Base-by-base conservation (phyloP, 345 rosid genomes). In the Xanthoceras sorbifolium region DNA sequence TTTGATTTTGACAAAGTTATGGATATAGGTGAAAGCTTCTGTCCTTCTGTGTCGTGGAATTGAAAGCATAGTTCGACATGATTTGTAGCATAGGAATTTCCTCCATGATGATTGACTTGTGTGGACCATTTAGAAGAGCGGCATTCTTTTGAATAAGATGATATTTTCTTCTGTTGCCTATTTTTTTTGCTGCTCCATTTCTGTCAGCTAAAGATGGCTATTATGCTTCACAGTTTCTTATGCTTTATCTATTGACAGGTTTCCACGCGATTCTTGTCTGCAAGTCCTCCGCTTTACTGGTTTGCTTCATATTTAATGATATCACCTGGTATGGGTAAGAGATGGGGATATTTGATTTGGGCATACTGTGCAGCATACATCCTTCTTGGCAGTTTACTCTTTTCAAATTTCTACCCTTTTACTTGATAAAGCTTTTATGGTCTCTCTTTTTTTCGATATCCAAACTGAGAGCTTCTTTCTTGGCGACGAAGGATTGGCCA, bases 391-490 rank as follows among this genome's bases (percentile, higher is more conserved):
- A n/a, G n/a, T n/a, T n/a, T n/a, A n/a, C n/a, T n/a, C n/a, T n/a
- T n/a, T n/a, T n/a, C n/a, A 18, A 96, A 92, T 85, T 92, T 96
- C 84, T 92, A 91, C 73, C 99, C 98, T 32, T 93, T 91, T 82
- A 95, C 99, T 68, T 93, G 86, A 92, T 28, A 26, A 72, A 34
- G 29, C 38, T 22, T 38, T 28, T 3, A 14, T 69, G 63, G 23
- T 70, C 28, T 40, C 17, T 52, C 40, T n/a, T n/a, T 31, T 29
- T 70, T 54, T 1, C 6, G n/a, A 66, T 22, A 23, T 59, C 18
- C 66, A 4, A 26, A n/a, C 26, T 61, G 4, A 28, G n/a, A n/a
- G n/a, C n/a, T 17, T 57, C 18, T 57, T n/a, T 57, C 62, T n/a
- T 57, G n/a, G 67, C n/a, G n/a, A n/a, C n/a, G n/a, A n/a, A n/a